These are phyloP conservation scores for Sphaerostilbella broomeana DNA, from an alignment of 2,329 filamentous ascomycete species.

Conservation along the genomic window DNA sequence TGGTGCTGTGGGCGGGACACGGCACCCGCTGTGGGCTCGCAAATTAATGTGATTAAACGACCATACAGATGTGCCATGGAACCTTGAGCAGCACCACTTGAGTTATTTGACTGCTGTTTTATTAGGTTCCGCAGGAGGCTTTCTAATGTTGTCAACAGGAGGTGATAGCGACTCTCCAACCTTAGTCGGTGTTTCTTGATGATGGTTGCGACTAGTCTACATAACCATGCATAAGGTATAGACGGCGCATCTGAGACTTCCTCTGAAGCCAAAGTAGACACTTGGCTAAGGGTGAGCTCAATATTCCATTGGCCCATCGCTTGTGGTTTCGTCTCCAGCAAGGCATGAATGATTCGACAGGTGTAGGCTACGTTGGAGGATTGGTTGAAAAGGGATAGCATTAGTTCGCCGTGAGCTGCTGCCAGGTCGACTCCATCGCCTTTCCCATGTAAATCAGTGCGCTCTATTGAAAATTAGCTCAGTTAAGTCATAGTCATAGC, in stretches of 20 bases:
- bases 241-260: constrained; percentile 23
- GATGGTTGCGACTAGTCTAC: constrained; percentile 48
- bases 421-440: constrained; percentile 32
- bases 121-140: constrained; percentile 50
- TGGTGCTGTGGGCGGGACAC: constrained; percentile 42
- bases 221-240: constrained; percentile 40
- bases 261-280: constrained; percentile 31
- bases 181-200: constrained; percentile 55
- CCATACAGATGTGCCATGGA: constrained; percentile 46
- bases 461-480: constrained; percentile 22
- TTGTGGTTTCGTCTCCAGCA: constrained; percentile 45
- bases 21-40: constrained; percentile 51
- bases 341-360: constrained; percentile 35
- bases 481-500: neutral
- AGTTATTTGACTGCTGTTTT: constrained; percentile 13
- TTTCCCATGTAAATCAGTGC: constrained; percentile 22
- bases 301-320: constrained; percentile 54
- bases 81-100: constrained; percentile 26
- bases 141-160: constrained; percentile 49
- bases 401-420: constrained; percentile 36
- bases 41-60: constrained; percentile 52
- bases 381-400: constrained; percentile 26
- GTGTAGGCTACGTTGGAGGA: constrained; percentile 31
- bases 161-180: constrained; percentile 55
- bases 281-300: constrained; percentile 43